Evolutionary conservation across 345 rosid genomes (phyloP).

Genomic region (Citrus glauca): DNA sequence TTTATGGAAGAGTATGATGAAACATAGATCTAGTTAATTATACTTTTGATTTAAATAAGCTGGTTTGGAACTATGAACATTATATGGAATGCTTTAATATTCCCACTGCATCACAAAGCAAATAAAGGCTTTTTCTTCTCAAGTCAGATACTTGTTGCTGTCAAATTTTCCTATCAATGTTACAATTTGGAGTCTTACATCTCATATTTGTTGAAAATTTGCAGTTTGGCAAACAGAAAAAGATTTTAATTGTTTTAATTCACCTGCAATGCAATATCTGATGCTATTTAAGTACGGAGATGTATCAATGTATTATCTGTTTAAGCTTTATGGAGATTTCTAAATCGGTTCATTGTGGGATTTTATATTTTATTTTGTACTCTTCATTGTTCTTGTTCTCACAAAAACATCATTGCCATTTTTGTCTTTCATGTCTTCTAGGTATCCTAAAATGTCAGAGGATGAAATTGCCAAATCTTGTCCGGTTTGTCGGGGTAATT

Average conservation of each 20-base stretch:
- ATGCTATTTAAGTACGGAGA: neutral
- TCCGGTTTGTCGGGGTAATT: constrained; percentile 47
- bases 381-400: neutral
- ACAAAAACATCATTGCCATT: neutral
- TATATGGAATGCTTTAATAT: neutral
- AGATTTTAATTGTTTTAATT: neutral
- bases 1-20: neutral
- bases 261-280: neutral
- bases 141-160: neutral
- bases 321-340: neutral
- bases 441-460: constrained; percentile 48
- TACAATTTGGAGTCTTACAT: neutral
- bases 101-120: neutral
- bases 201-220: neutral
- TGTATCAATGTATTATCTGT: neutral
- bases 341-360: neutral
- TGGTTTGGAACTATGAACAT: neutral
- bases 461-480: constrained; percentile 41
- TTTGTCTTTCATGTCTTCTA: neutral
- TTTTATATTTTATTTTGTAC: neutral
- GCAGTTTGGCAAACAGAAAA: neutral
- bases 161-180: neutral
- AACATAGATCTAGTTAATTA: neutral
- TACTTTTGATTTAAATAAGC: neutral
- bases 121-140: neutral